Conservation (phyloP, 306 rosid species). For the Quercus alba region DNA sequence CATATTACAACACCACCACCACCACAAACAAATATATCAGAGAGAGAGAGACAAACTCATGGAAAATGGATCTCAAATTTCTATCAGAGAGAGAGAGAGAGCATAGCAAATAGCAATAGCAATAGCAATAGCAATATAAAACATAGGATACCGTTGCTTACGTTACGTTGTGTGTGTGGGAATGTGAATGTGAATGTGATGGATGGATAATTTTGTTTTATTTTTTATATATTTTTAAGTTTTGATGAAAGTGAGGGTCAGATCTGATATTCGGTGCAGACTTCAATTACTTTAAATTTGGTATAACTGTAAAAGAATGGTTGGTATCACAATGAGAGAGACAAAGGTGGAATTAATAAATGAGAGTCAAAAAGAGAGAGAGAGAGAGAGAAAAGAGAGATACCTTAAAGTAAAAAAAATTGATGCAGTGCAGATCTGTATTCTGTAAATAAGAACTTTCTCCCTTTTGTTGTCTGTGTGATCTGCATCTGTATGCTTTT, state of each 20-base stretch:
- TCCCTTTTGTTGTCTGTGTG: background rate
- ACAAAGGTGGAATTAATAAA: background rate
- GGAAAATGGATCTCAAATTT: too few species aligned
- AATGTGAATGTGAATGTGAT: background rate
- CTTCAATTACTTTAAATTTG: background rate
- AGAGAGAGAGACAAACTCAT: background rate
- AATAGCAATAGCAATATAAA: background rate
- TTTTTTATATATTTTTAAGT: background rate
- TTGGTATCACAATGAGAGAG: background rate
- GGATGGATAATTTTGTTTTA: background rate
- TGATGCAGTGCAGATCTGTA: background rate
- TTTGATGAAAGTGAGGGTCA: background rate
- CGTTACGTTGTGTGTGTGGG: too few species aligned
- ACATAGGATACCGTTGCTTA: background rate
- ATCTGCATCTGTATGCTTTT: background rate
- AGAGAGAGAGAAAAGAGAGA: background rate
- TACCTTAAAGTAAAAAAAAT: background rate
- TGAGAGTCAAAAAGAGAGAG: background rate
- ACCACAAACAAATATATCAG: background rate
- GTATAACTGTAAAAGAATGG: background rate
- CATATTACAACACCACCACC: slow-evolving; percentile 4
- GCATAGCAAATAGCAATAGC: too few species aligned
- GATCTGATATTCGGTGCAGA: background rate
- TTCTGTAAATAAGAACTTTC: background rate
- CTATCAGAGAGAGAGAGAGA: too few species aligned